Evolutionary conservation across 1,139 yeast genomes (phyloP).

Genomic region (Debaryomycetaceae sp.): DNA sequence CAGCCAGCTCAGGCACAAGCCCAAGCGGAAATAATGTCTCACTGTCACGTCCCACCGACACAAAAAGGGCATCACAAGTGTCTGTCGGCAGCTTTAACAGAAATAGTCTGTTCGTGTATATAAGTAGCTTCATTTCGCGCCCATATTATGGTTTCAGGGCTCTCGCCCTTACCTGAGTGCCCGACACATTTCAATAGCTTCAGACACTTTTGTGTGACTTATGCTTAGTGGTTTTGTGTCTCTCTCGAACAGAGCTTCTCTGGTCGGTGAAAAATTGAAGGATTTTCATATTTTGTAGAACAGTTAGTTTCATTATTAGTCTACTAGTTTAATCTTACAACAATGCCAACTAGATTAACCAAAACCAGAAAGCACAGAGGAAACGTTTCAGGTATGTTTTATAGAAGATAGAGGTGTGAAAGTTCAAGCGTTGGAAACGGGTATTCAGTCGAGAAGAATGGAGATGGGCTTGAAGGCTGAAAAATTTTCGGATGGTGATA

Average conservation of each 20-base stretch:
- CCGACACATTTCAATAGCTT: not conserved
- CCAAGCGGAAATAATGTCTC: too few species aligned
- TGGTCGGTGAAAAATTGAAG: constrained; percentile 4
- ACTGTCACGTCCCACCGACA: too few species aligned
- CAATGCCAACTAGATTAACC: constrained; percentile 99
- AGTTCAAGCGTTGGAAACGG: not conserved
- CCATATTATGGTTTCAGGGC: not conserved
- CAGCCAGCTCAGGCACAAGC: too few species aligned
- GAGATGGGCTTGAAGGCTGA: not conserved
- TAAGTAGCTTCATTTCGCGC: too few species aligned
- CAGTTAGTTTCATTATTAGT: constrained; percentile 4
- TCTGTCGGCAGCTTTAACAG: too few species aligned
- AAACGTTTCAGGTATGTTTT: constrained; percentile 94
- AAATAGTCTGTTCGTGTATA: too few species aligned
- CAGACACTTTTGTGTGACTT: not conserved
- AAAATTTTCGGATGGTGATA: too few species aligned
- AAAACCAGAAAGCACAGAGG: constrained; percentile 99
- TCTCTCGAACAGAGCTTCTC: not conserved
- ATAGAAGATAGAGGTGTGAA: not conserved
- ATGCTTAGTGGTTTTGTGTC: constrained; percentile 2
- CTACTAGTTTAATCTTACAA: constrained; percentile 15
- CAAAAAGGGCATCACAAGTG: too few species aligned
- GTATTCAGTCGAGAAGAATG: not conserved
- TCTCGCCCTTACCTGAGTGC: not conserved
- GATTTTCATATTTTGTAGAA: constrained; percentile 2